Percentiles rank a stretch among this genome's conserved stretches.
Conservation (phyloP, 805 yeast species). For the Lipomyces yamadae region DNA sequence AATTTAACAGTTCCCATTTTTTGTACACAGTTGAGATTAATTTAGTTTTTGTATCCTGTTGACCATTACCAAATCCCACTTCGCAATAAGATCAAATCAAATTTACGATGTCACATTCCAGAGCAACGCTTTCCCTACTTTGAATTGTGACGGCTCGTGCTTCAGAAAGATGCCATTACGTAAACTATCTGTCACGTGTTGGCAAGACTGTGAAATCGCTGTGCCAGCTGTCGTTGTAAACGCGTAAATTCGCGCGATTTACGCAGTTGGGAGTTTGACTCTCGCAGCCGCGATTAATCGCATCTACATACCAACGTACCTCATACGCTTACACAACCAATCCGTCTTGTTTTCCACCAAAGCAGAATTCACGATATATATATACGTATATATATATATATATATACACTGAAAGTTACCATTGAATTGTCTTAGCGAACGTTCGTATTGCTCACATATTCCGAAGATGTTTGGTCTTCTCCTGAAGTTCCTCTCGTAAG, state of each 20-base stretch:
- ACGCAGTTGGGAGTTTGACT: conserved; percentile 4
- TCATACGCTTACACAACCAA: background rate
- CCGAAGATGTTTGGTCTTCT: conserved; percentile 15
- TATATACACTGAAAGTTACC: background rate
- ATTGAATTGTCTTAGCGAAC: background rate
- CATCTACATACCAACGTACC: background rate
- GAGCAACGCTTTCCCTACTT: background rate
- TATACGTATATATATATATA: background rate
- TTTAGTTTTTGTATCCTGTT: too few species aligned
- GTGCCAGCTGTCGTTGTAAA: background rate
- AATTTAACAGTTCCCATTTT: too few species aligned
- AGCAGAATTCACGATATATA: background rate
- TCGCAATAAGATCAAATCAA: too few species aligned
- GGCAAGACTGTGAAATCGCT: background rate
- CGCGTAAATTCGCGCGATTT: background rate
- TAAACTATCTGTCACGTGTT: background rate
- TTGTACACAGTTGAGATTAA: too few species aligned
- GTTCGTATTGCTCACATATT: background rate
- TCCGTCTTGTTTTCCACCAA: too few species aligned
- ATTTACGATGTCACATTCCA: background rate
- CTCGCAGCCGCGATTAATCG: background rate
- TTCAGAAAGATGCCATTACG: background rate
- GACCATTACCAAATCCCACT: too few species aligned
- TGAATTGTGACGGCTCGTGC: background rate
- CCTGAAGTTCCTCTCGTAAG: conserved; percentile 14